Evolutionary conservation across 139 green algal genomes (phyloP).

Genomic region (Micromonas pusilla): DNA sequence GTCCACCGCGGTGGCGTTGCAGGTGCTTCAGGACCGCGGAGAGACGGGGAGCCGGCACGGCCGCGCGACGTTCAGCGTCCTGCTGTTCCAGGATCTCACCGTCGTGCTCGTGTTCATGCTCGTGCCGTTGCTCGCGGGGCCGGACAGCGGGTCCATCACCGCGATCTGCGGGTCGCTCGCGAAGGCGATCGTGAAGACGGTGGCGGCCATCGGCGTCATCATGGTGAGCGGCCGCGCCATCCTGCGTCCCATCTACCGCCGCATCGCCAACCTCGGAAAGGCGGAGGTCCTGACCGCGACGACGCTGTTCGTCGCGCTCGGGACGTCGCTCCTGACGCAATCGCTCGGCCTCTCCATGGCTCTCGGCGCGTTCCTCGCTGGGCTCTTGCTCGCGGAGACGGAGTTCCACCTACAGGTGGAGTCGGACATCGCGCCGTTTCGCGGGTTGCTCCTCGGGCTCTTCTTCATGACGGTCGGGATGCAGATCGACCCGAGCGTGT

Average conservation of each 20-base stretch:
- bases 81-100: conserved; percentile 94
- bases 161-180: conserved; percentile 15
- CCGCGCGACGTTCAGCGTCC: conserved; percentile 88
- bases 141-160: conserved; percentile 35
- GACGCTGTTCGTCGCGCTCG: conserved; percentile 73
- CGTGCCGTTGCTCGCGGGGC: conserved; percentile 83
- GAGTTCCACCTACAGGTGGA: conserved; percentile 97
- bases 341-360: conserved; percentile 82
- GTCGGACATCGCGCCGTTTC: conserved; percentile 94
- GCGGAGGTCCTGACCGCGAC: conserved; percentile 89
- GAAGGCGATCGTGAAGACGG: conserved; percentile 84
- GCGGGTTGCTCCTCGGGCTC: conserved; percentile 95
- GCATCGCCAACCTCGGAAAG: conserved; percentile 75
- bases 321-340: conserved; percentile 71
- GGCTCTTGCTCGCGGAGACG: conserved; percentile 94
- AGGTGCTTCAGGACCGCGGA: conserved; percentile 83
- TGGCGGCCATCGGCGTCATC: conserved; percentile 72
- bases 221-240: conserved; percentile 58
- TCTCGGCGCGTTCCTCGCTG: conserved; percentile 94
- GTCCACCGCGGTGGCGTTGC: conserved; percentile 93
- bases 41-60: conserved; percentile 88
- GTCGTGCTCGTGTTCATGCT: conserved; percentile 99
- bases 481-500: conserved; percentile 59
- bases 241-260: conserved; percentile 69
- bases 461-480: conserved; percentile 97